Evolutionary conservation across 2,329 filamentous ascomycete genomes (phyloP).

Genomic region (Mariannaea elegans): DNA sequence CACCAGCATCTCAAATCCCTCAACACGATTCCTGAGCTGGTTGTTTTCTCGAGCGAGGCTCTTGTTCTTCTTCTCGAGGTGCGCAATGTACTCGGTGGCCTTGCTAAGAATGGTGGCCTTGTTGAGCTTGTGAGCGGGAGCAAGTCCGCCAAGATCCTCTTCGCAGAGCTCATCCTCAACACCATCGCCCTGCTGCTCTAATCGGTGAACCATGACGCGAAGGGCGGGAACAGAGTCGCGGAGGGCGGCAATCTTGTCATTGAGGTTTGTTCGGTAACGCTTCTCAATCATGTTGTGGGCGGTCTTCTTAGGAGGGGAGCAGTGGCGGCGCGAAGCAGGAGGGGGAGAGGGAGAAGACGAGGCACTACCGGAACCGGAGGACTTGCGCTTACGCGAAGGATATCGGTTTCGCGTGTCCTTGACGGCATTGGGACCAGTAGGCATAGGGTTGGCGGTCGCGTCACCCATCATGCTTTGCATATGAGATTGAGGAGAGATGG

Average conservation of each 20-base stretch:
- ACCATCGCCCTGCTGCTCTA: slow-evolving; percentile 70
- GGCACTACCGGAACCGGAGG: slow-evolving; percentile 40
- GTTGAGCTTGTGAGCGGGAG: slow-evolving; percentile 89
- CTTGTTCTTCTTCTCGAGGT: slow-evolving; percentile 48
- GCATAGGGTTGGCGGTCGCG: slow-evolving; percentile 28
- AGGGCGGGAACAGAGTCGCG: slow-evolving; percentile 89
- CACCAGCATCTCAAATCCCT: slow-evolving; percentile 42
- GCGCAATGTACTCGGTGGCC: slow-evolving; percentile 49
- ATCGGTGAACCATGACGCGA: slow-evolving; percentile 69
- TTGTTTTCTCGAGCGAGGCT: slow-evolving; percentile 44
- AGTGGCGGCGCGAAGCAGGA: slow-evolving; percentile 40
- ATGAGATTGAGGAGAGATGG: slow-evolving; percentile 39
- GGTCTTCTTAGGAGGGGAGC: slow-evolving; percentile 74
- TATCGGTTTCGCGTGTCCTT: slow-evolving; percentile 37
- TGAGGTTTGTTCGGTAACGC: slow-evolving; percentile 91
- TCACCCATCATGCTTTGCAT: slow-evolving; percentile 36
- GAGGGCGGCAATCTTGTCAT: slow-evolving; percentile 92
- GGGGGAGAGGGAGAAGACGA: slow-evolving; percentile 53
- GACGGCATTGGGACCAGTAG: slow-evolving; percentile 21
- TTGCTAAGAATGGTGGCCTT: slow-evolving; percentile 78
- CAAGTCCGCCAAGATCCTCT: slow-evolving; percentile 75
- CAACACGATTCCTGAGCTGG: slow-evolving; percentile 43
- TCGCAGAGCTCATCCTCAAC: slow-evolving; percentile 69
- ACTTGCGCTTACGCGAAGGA: slow-evolving; percentile 46
- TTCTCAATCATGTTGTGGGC: slow-evolving; percentile 98